Percentiles rank a stretch among this genome's conserved stretches.
phyloP scores from a whole-genome alignment of 306 rosid genomes.

The Senna tora region DNA sequence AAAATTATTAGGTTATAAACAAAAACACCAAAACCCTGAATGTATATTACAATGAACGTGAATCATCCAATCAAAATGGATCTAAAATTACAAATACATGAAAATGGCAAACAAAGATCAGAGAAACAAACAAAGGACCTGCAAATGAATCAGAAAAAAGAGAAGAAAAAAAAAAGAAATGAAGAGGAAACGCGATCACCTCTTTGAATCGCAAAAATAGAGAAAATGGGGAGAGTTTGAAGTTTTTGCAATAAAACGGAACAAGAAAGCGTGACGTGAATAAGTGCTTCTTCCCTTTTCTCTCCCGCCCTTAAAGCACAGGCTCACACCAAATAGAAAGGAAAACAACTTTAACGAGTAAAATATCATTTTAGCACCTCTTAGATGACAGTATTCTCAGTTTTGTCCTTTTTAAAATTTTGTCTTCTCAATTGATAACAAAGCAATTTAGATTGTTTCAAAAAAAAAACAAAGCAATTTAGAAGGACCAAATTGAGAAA shows the following conservation, averaged over 20 bases:
- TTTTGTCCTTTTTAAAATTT: too few relatives aligned
- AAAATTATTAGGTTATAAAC: constrained; percentile 18
- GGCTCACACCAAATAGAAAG: not conserved
- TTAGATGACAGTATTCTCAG: too few relatives aligned
- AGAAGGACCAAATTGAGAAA: too few relatives aligned
- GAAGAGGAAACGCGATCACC: not conserved
- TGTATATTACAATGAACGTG: constrained; percentile 9
- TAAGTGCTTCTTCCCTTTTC: not conserved
- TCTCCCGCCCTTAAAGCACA: constrained; percentile 2
- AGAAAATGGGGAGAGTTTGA: not conserved
- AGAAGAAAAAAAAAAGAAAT: not conserved
- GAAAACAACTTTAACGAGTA: too few relatives aligned
- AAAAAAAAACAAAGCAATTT: too few relatives aligned
- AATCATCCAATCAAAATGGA: constrained; percentile 2
- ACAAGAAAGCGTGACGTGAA: not conserved
- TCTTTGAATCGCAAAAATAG: not conserved
- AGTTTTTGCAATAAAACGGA: not conserved
- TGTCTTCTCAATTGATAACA: too few relatives aligned
- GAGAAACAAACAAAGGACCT: constrained; percentile 3
- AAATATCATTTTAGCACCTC: too few relatives aligned
- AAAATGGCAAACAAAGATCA: not conserved
- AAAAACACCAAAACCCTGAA: not conserved
- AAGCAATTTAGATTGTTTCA: too few relatives aligned
- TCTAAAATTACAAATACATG: not conserved
- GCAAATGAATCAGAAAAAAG: not conserved